Conservation (phyloP, 352 stramenopile genomes). For the Phytophthora vignae region DNA sequence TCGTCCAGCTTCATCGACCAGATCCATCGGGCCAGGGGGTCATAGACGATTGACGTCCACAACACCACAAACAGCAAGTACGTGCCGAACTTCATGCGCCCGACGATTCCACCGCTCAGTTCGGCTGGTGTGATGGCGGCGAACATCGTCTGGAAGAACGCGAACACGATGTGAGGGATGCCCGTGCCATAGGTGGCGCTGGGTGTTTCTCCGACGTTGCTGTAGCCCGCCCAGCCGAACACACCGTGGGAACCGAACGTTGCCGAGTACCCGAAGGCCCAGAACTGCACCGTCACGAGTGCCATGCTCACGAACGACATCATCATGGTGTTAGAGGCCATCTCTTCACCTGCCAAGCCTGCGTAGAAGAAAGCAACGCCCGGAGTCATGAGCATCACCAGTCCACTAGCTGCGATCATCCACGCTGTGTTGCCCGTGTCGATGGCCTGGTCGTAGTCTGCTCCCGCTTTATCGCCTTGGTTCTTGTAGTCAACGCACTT, state of each 20-base stretch:
- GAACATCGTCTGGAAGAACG: slow-evolving; percentile 84
- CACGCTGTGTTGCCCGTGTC: slow-evolving; percentile 68
- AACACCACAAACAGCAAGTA: slow-evolving; percentile 78
- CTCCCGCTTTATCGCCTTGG: slow-evolving; percentile 37
- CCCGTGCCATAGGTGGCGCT: slow-evolving; percentile 57
- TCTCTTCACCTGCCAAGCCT: slow-evolving; percentile 69
- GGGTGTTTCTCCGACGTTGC: slow-evolving; percentile 48
- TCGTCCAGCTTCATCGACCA: slow-evolving; percentile 71
- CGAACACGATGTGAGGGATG: slow-evolving; percentile 78
- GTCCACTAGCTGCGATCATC: slow-evolving; percentile 54
- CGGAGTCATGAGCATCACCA: slow-evolving; percentile 77
- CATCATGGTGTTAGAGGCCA: slow-evolving; percentile 81
- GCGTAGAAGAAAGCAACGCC: slow-evolving; percentile 82
- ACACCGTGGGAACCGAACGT: slow-evolving; percentile 63
- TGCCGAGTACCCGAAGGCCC: slow-evolving; percentile 75
- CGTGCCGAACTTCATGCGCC: slow-evolving; percentile 81
- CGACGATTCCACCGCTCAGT: slow-evolving; percentile 76
- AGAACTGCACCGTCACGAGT: slow-evolving; percentile 81
- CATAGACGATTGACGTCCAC: slow-evolving; percentile 84
- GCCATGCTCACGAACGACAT: slow-evolving; percentile 80
- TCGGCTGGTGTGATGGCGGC: slow-evolving; percentile 79
- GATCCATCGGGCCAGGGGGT: slow-evolving; percentile 81
- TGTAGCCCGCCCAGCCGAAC: slow-evolving; percentile 66
- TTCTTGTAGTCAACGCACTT: slow-evolving; percentile 46
- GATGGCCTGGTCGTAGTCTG: slow-evolving; percentile 34